A percentile compares a stretch with the other conserved stretches of the same genome.
Conservation (phyloP, 208 protist species). For the Leishmania arabica region DNA sequence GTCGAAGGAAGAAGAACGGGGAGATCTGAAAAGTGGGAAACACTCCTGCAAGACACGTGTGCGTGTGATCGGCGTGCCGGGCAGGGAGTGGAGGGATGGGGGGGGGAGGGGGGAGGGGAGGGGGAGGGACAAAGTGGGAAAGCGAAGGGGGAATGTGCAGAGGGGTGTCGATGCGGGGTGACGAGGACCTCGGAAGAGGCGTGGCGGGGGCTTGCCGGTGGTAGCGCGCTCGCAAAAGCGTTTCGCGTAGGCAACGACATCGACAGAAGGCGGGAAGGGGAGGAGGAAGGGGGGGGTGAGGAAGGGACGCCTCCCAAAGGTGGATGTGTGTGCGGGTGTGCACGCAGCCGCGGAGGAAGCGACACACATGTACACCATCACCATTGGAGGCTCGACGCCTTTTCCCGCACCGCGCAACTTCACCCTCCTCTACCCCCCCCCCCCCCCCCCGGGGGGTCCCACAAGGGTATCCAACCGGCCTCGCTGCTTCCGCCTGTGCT, state of each 20-base stretch:
- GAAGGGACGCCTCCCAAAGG: not conserved
- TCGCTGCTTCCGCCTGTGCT: not conserved
- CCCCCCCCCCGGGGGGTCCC: too few species aligned
- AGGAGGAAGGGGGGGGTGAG: not conserved
- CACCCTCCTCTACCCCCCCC: not conserved
- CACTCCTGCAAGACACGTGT: not conserved
- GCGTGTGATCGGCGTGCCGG: not conserved
- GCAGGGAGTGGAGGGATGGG: not conserved
- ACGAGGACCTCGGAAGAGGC: not conserved
- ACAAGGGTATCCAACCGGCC: not conserved
- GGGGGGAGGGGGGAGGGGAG: too few species aligned
- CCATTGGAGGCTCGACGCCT: not conserved
- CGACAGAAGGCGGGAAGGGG: not conserved
- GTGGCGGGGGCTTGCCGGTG: not conserved
- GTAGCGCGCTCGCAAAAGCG: not conserved
- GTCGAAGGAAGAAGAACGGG: not conserved
- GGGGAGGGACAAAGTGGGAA: not conserved
- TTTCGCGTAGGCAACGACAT: not conserved
- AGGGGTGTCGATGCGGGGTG: not conserved
- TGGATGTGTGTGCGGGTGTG: not conserved
- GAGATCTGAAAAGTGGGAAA: too few species aligned
- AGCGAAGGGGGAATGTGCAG: not conserved
- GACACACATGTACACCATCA: not conserved
- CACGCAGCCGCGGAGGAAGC: not conserved
- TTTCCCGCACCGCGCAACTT: not conserved